phyloP scores from a whole-genome alignment of 2,329 filamentous ascomycete species.

The Hypomyces rosellus region DNA sequence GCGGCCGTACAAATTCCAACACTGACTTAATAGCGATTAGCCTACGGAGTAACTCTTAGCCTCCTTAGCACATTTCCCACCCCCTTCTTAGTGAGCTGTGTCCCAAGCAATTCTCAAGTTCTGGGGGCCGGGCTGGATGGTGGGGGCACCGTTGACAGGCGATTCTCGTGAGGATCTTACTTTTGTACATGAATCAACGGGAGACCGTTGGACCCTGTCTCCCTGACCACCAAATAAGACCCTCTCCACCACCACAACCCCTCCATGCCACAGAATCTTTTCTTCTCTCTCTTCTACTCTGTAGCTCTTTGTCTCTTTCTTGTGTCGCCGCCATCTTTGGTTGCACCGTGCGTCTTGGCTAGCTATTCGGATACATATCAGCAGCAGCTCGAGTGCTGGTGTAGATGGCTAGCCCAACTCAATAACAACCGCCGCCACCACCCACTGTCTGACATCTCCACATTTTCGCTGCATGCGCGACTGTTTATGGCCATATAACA shows the following conservation, averaged over 20 bases:
- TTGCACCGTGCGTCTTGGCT: slow-evolving; percentile 19
- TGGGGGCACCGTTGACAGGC: slow-evolving; percentile 9
- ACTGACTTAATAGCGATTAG: neutral
- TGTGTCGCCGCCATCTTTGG: slow-evolving; percentile 17
- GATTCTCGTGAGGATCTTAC: slow-evolving; percentile 10
- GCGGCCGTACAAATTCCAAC: neutral
- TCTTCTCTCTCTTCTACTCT: slow-evolving; percentile 15
- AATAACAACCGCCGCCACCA: slow-evolving; percentile 18
- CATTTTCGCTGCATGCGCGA: slow-evolving; percentile 15
- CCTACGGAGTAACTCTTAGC: slow-evolving; percentile 4
- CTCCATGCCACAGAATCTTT: slow-evolving; percentile 9
- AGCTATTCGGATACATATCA: slow-evolving; percentile 19
- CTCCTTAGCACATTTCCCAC: slow-evolving; percentile 1
- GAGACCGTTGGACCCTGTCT: slow-evolving; percentile 11
- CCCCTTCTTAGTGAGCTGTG: neutral
- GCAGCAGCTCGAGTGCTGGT: slow-evolving; percentile 24
- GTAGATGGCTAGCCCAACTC: slow-evolving; percentile 19
- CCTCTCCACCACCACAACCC: slow-evolving; percentile 21
- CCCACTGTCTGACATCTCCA: slow-evolving; percentile 21
- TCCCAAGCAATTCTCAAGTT: slow-evolving; percentile 2
- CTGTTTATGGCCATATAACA: slow-evolving; percentile 12
- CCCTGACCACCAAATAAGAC: slow-evolving; percentile 23
- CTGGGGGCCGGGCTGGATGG: slow-evolving; percentile 11
- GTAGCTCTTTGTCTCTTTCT: slow-evolving; percentile 16
- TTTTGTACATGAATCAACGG: slow-evolving; percentile 7